Evolutionary conservation across 2,329 filamentous ascomycete species (phyloP).

Genomic region (Aspergillus pseudoglaucus): DNA sequence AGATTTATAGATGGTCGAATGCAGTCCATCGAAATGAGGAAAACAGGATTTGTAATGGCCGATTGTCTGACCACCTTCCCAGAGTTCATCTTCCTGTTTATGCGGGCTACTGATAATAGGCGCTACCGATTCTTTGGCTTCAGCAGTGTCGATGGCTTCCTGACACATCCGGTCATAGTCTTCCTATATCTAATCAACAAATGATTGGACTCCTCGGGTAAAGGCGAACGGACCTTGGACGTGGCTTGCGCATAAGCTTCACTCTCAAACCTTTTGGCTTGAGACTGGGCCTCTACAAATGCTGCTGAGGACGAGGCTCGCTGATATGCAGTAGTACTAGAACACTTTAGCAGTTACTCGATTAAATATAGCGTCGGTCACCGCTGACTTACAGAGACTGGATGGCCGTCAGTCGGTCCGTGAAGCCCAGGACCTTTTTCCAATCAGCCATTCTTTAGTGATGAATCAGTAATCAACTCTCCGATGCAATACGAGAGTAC

Average conservation of each 20-base stretch:
- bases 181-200: slow-evolving; percentile 42
- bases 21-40: slow-evolving; percentile 61
- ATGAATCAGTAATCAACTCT: not conserved
- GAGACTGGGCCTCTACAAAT: slow-evolving; percentile 44
- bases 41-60: slow-evolving; percentile 52
- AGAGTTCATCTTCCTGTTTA: slow-evolving; percentile 20
- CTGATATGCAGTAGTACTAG: slow-evolving; percentile 46
- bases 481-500: not conserved
- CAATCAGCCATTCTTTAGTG: slow-evolving; percentile 31
- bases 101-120: slow-evolving; percentile 17
- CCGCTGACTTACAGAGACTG: slow-evolving; percentile 51
- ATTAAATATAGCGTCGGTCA: not conserved
- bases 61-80: slow-evolving; percentile 36
- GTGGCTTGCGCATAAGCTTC: slow-evolving; percentile 32
- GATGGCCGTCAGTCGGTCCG: slow-evolving; percentile 58
- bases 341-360: slow-evolving; percentile 9
- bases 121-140: slow-evolving; percentile 15
- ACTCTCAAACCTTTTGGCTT: slow-evolving; percentile 60
- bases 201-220: not conserved
- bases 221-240: slow-evolving; percentile 28
- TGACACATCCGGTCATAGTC: slow-evolving; percentile 46
- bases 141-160: slow-evolving; percentile 30
- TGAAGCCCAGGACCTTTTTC: slow-evolving; percentile 50
- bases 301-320: slow-evolving; percentile 38
- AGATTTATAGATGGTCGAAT: slow-evolving; percentile 75